Conservation (phyloP, 2,329 filamentous ascomycete genomes). For the Neofusicoccum umdonicola region DNA sequence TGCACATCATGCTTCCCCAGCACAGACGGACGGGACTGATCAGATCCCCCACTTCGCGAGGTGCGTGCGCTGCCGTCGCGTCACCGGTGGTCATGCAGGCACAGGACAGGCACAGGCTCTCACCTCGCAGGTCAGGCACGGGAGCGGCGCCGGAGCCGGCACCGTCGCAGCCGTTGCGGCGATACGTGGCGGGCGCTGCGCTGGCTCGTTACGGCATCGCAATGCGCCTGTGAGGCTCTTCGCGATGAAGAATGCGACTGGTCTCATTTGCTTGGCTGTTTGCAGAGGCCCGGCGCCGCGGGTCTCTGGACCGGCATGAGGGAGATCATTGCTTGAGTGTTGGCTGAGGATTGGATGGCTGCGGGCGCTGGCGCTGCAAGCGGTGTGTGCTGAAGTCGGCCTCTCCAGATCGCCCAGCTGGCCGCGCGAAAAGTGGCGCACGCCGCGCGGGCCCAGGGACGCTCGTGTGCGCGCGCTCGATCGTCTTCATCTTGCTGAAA, state of each 20-base stretch:
- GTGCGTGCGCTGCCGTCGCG: constrained; percentile 13
- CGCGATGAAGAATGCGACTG: constrained; percentile 12
- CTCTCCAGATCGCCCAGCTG: constrained; percentile 17
- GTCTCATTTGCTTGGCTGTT: constrained; percentile 13
- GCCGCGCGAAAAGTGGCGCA: constrained; percentile 13
- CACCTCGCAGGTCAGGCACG: not conserved
- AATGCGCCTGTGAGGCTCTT: constrained; percentile 12
- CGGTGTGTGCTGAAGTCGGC: constrained; percentile 13
- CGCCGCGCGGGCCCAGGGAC: constrained; percentile 6
- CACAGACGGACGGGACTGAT: constrained; percentile 11
- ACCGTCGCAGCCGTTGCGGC: constrained; percentile 8
- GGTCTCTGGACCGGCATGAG: constrained; percentile 13
- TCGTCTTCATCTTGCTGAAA: constrained; percentile 19
- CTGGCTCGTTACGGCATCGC: not conserved
- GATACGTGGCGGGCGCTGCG: constrained; percentile 13
- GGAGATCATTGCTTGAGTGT: constrained; percentile 15
- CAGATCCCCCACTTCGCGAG: constrained; percentile 10
- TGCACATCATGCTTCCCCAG: constrained; percentile 13
- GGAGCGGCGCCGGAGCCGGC: not conserved
- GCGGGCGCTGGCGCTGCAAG: constrained; percentile 14
- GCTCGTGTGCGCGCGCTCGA: constrained; percentile 14
- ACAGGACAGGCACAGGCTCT: not conserved
- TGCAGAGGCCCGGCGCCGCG: constrained; percentile 15
- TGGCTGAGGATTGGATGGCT: not conserved
- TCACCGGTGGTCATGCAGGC: constrained; percentile 6